A percentile compares a stretch with the other conserved stretches of the same genome.
phyloP scores from a whole-genome alignment of 352 stramenopile species.

The Phytopythium delawarense region DNA sequence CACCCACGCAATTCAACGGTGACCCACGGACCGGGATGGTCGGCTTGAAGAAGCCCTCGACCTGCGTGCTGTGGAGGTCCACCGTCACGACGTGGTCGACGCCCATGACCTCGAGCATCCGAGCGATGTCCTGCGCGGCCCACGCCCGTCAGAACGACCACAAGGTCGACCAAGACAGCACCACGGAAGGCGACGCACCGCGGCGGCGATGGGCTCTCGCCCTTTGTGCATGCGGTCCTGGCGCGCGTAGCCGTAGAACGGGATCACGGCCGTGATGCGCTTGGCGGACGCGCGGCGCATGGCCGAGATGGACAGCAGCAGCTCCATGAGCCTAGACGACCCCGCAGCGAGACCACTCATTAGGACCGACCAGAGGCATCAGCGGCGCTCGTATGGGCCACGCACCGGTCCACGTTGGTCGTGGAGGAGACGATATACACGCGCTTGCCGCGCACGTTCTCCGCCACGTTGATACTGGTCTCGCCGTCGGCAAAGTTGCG shows the following conservation, averaged over 20 bases:
- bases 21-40: slow-evolving; percentile 50
- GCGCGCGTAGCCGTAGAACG: slow-evolving; percentile 84
- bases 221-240: slow-evolving; percentile 86
- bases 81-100: slow-evolving; percentile 87
- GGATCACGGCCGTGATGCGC: slow-evolving; percentile 85
- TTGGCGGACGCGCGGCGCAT: slow-evolving; percentile 84
- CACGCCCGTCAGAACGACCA: no score
- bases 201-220: slow-evolving; percentile 73
- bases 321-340: slow-evolving; percentile 64
- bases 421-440: slow-evolving; percentile 88
- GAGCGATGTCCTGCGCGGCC: slow-evolving; percentile 57
- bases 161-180: no score
- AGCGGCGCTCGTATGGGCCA: background rate
- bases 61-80: slow-evolving; percentile 85
- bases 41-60: slow-evolving; percentile 87
- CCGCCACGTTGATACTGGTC: slow-evolving; percentile 70
- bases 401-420: slow-evolving; percentile 78
- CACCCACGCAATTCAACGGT: no score
- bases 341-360: background rate
- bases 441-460: slow-evolving; percentile 74
- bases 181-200: slow-evolving; percentile 19
- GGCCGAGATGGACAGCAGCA: slow-evolving; percentile 78
- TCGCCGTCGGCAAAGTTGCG: slow-evolving; percentile 84
- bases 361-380: background rate
- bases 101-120: slow-evolving; percentile 89